phyloP scores from a whole-genome alignment of 1,284 basidiomycete species.

The Coriolopsis trogii region DNA sequence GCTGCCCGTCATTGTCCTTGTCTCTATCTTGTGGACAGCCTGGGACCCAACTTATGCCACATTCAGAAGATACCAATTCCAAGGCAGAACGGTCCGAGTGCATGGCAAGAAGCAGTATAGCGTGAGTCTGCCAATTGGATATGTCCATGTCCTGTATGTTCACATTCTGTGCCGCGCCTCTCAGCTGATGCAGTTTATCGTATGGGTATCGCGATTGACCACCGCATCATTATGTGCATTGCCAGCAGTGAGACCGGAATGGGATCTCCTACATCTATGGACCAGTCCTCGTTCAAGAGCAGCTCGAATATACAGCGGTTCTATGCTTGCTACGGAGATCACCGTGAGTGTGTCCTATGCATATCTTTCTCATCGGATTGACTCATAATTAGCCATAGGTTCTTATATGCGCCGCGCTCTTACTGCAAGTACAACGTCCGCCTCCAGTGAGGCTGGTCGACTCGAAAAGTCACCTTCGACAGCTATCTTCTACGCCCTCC shows the following conservation, averaged over 20 bases:
- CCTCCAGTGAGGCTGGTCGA: slow-evolving; percentile 68
- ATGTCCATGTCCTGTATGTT: not conserved
- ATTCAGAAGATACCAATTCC: slow-evolving; percentile 56
- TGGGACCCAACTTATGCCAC: slow-evolving; percentile 80
- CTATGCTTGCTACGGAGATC: slow-evolving; percentile 4
- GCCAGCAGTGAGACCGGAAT: slow-evolving; percentile 43
- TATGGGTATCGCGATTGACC: slow-evolving; percentile 59
- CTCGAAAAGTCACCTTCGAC: slow-evolving; percentile 18
- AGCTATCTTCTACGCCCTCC: slow-evolving; percentile 29
- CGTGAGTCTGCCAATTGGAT: slow-evolving; percentile 41
- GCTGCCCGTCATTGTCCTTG: slow-evolving; percentile 51
- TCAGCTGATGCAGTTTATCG: slow-evolving; percentile 58
- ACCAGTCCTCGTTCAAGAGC: slow-evolving; percentile 37
- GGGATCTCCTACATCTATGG: slow-evolving; percentile 42
- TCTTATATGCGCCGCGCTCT: slow-evolving; percentile 48
- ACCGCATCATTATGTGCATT: slow-evolving; percentile 51
- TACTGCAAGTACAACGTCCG: slow-evolving; percentile 63
- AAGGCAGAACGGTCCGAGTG: slow-evolving; percentile 69
- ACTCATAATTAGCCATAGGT: slow-evolving; percentile 41
- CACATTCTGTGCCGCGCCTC: not conserved
- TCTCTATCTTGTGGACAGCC: slow-evolving; percentile 68
- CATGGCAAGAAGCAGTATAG: slow-evolving; percentile 64
- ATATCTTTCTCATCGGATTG: not conserved
- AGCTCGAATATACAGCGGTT: slow-evolving; percentile 48
- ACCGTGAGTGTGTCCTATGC: slow-evolving; percentile 12